These are phyloP conservation scores for Ogataea wickerhamii DNA, from an alignment of 805 yeast species.

Conservation along the genomic window DNA sequence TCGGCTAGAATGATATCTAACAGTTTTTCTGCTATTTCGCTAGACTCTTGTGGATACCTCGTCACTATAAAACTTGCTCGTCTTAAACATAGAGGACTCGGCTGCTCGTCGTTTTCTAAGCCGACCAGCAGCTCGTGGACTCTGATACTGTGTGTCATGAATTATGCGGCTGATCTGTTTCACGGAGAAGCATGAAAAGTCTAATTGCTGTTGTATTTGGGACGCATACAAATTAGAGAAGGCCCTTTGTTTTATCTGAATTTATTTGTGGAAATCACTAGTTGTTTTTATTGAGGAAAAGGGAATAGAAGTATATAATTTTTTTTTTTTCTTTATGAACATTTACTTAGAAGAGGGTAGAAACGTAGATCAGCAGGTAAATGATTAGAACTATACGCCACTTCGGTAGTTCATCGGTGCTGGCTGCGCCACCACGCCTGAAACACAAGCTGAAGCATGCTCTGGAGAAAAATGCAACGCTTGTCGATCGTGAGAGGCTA, in stretches of 20 bases:
- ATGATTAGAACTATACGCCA: too few relatives aligned
- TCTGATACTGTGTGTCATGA: too few relatives aligned
- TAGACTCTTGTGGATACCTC: constrained; percentile 9
- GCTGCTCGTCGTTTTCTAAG: constrained; percentile 10
- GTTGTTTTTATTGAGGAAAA: too few relatives aligned
- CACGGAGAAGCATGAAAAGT: too few relatives aligned
- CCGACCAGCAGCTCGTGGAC: constrained; percentile 10
- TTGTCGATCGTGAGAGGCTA: constrained; percentile 8
- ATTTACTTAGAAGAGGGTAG: too few relatives aligned
- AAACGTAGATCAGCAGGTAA: too few relatives aligned
- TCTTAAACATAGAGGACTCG: constrained; percentile 20
- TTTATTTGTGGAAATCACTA: too few relatives aligned
- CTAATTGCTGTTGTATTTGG: too few relatives aligned
- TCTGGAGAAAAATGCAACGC: constrained; percentile 7
- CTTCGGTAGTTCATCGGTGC: constrained; percentile 2
- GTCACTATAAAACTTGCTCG: constrained; percentile 18
- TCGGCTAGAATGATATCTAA: constrained; percentile 14
- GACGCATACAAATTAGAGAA: too few relatives aligned
- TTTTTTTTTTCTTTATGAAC: constrained; percentile 1
- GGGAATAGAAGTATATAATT: neutral
- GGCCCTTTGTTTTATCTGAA: too few relatives aligned
- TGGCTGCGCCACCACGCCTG: constrained; percentile 4
- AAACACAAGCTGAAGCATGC: constrained; percentile 16
- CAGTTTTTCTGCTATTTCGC: constrained; percentile 6
- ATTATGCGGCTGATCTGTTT: too few relatives aligned